Evolutionary conservation across 345 rosid genomes (phyloP).

Genomic region (Bruguiera sexangula): DNA sequence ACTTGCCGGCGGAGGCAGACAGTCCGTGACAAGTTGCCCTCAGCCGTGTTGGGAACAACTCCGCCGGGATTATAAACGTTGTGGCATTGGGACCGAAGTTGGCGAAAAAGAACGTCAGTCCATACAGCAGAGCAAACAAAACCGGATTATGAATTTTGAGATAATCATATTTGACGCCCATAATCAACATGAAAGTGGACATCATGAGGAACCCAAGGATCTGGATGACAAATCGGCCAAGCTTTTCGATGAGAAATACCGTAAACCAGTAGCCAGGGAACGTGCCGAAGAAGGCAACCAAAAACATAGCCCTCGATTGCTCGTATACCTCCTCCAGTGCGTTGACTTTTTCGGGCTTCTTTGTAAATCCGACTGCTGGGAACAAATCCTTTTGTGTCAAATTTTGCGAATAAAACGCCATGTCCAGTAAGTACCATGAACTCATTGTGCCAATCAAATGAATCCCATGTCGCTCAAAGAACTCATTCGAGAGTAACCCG

Average conservation of each 20-base stretch:
- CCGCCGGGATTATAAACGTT: conserved; percentile 54
- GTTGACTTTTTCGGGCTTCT: background rate
- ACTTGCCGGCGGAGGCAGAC: conserved; percentile 57
- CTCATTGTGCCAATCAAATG: conserved; percentile 48
- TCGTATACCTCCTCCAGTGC: conserved; percentile 42
- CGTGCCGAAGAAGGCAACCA: conserved; percentile 41
- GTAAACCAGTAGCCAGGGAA: conserved; percentile 69
- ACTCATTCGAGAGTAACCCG: conserved; percentile 33
- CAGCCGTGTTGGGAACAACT: conserved; percentile 50
- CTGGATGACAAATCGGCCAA: conserved; percentile 51
- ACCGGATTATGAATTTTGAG: conserved; percentile 20
- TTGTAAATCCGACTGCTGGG: conserved; percentile 33
- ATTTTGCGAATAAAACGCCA: conserved; percentile 57
- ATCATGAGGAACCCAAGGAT: conserved; percentile 57
- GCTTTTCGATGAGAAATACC: conserved; percentile 39
- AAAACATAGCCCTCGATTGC: conserved; percentile 50
- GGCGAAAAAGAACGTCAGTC: conserved; percentile 52
- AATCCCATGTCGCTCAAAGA: conserved; percentile 37
- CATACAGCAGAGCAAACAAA: conserved; percentile 38
- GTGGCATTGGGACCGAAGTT: conserved; percentile 63
- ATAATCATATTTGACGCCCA: conserved; percentile 36
- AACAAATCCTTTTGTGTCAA: conserved; percentile 55
- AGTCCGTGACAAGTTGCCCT: conserved; percentile 54
- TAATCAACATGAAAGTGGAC: conserved; percentile 46
- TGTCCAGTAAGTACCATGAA: conserved; percentile 52